Evolutionary conservation across 2,329 filamentous ascomycete genomes (phyloP).

Genomic region (Talaromyces sp.): DNA sequence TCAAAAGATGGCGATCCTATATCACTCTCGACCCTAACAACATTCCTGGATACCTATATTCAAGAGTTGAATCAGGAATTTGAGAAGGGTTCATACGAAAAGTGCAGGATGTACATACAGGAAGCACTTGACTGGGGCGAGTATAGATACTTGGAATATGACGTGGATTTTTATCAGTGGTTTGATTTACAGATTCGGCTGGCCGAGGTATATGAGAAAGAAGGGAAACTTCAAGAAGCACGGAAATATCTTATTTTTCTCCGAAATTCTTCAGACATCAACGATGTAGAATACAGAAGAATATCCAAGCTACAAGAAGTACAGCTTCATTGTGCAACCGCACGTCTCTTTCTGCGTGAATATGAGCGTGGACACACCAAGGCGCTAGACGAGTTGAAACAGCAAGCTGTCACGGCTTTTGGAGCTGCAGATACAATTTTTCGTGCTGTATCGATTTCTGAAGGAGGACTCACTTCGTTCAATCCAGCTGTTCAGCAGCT

Average conservation of each 20-base stretch:
- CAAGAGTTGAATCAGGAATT: neutral
- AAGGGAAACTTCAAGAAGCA: slow-evolving; percentile 1
- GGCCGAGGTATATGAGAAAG: slow-evolving; percentile 10
- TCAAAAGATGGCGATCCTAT: neutral
- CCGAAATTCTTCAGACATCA: neutral
- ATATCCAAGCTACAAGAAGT: neutral
- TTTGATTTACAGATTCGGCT: slow-evolving; percentile 14
- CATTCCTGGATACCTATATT: slow-evolving; percentile 10
- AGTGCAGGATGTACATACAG: slow-evolving; percentile 11
- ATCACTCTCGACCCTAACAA: slow-evolving; percentile 1
- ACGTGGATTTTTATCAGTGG: slow-evolving; percentile 14
- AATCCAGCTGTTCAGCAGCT: neutral
- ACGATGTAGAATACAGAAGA: neutral
- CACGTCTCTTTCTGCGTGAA: neutral
- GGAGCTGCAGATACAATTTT: neutral
- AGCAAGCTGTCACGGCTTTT: neutral
- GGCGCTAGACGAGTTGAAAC: neutral
- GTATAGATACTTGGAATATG: slow-evolving; percentile 2
- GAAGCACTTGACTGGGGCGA: slow-evolving; percentile 13
- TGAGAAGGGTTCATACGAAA: neutral
- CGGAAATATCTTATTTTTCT: neutral
- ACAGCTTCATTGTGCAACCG: neutral
- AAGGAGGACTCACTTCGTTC: neutral
- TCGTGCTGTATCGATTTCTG: neutral
- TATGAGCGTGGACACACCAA: neutral